Base-by-base conservation (phyloP, 495 filamentous ascomycete species). In the Beverwykella pulmonaria region DNA sequence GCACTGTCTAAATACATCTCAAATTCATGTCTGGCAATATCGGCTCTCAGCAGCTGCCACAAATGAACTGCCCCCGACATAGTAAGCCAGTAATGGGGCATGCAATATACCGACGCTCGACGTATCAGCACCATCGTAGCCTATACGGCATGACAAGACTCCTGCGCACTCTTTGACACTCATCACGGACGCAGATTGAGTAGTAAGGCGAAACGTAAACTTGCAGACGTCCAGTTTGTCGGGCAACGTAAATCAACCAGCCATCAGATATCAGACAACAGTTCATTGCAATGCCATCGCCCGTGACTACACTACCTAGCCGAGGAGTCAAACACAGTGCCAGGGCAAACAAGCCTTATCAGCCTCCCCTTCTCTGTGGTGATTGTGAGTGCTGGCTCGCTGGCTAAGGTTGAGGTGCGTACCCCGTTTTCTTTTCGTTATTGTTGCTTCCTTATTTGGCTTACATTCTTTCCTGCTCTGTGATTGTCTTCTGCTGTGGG, bases 1-100 rank as follows among this genome's bases (percentile, higher is more conserved):
- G 30, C 59, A 63, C 64, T 56, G 25, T 61, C 44, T 67, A 52
- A 47, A 65, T 68, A 63, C 41, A 10, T 34, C 34, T 44, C 60
- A 52, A 70, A 27, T 67, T 59, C 56, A 53, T 54, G 2, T 54
- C 47, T 53, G 63, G 56, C 63, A 59, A 30, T 8, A 34, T 49
- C 25, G 29, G 63, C 30, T 26, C 36, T 59, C 55, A 59, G 17
- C 41, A 65, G 46, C 54, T 65, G 36, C 53, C 25, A n/a, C 15
- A 47, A 57, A 54, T 53, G 26, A 64, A 34, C 19, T 4, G 25
- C 39, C 23, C n/a, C 61, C 34, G 23, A 44, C 23, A 20, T 52
- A 56, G 34, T 54, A 53, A 55, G 10, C 55, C 61, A 57, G 53
- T 56, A 65, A 59, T 52, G 17, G 44, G 53, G 46, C 53, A 56